Base-by-base conservation (phyloP, 2,329 filamentous ascomycete species). In the Knoxdaviesia proteae region DNA sequence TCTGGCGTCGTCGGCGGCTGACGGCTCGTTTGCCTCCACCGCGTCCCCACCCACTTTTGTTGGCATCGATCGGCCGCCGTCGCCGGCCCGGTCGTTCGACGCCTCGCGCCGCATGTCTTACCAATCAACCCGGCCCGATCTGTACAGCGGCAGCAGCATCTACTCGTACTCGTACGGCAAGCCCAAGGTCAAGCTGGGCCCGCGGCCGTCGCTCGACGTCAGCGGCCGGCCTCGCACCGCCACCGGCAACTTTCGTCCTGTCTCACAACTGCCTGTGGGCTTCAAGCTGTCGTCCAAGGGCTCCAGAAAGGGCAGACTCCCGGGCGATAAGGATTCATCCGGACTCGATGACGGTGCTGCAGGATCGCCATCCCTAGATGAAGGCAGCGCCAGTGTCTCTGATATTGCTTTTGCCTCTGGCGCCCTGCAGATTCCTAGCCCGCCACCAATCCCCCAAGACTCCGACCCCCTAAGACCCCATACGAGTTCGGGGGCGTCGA, bases 181-280 rank as follows among this genome's bases (percentile, higher is more conserved):
- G 53, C 80, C 79, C 38, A 94, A 92, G 56, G 77, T 94, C 44
- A 94, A 92, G 59, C 71, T 94, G 38, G 90, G 78, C 1, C 88
- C 90, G 7, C 73, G 88, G 39, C 86, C 86, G 31, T 88, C 84
- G 3, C 55, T 77, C 37, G 78, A 84, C 47, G 63, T 69, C 36
- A 64, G 67, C 47, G 67, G 73, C 45, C 68, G 69, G 51, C 71
- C 75, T 46, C 69, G 77, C 39, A 79, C 61, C 60, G 76, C 56
- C 60, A 69, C 42, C 60, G 75, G 56, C 45, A 68, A 74, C 51
- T 69, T 75, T 51, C 69, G 82, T 41, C 82, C 84, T 5, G 74
- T 88, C 31, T 82, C 84, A 4, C 76, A 80, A 39, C 69, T 94
- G 40, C 87, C 87, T 6, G 72, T 80, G 6, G 81, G 83, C n/a